Evolutionary conservation across 352 stramenopile species (phyloP), one percentile per base, ranked within the genome.

Genomic region (Globisporangium okanoganense): DNA sequence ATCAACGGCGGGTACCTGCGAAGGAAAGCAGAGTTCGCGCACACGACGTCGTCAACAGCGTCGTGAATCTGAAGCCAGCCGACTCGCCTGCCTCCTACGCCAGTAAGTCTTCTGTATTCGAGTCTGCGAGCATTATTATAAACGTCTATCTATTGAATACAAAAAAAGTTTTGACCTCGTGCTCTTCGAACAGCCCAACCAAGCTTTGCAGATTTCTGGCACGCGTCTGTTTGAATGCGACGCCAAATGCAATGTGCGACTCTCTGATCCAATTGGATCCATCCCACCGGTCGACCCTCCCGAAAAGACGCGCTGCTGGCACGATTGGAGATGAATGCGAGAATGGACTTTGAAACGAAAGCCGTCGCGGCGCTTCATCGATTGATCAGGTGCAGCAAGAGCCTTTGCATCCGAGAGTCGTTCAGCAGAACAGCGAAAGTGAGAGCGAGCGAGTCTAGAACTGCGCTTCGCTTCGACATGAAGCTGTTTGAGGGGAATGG

Each of bases 141-240:
- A 52, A 43, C 50, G 22, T 25, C 25, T 60, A 60, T 60, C 54
- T 60, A 60, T 60, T 60, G 22, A 60, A 52, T 38, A 47, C 40
- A 45, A 6, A 35, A 57, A 35, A 10, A 47, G 31, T 58, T 47
- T 58, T 58, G 52, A 36, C 54, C 24, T 31, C 40, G 31, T 60
- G 40, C 16, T 41, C 29, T 12, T 24, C 16, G 3, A 36, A 9
- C 18, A 41, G 29, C 27, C 9, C 18, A 24, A 7, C 8, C 52
- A 22, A 58, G 52, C 10, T 36, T 48, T 36, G 1, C 35, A 36
- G 36, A n/a, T 36, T 55, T 25, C 31, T 20, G 13, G n/a, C 22
- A 50, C 20, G 20, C 22, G 20, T 33, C 45, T 51, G 18, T 33
- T 50, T 50, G 44, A 44, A 41, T 16, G 14, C 10, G 16, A 13